Base-by-base conservation (phyloP, 2,329 filamentous ascomycete species). In the Alternaria postmessia region DNA sequence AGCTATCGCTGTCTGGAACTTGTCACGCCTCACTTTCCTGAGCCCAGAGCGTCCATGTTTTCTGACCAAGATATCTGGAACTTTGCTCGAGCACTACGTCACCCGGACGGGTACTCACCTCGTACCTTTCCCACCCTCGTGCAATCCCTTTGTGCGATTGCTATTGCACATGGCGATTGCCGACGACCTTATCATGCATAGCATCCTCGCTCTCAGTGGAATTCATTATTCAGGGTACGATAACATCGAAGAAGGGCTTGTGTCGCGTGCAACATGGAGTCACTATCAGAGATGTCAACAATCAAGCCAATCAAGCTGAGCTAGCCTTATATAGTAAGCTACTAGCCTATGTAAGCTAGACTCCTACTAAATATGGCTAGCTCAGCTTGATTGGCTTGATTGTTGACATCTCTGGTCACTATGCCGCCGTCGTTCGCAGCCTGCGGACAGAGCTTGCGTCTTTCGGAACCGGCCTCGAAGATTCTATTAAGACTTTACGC, bases 401-500 rank as follows among this genome's bases (percentile, higher is more conserved):
- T n/a, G n/a, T n/a, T n/a, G n/a, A n/a, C n/a, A n/a, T n/a, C n/a
- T n/a, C n/a, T n/a, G n/a, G n/a, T 2, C 36, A 38, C 8, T 38
- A 38, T 8, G 36, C 16, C 1, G n/a, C 5, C 0, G 16, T 38
- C 16, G 6, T 38, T 7, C n/a, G n/a, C 6, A 16, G 36, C n/a
- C 16, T 38, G 36, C 16, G 16, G 6, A 7, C 11, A 0, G 36
- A 32, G 30, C 8, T 32, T 12, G 30, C 30, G 3, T 32, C 30
- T 12, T 12, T 32, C 30, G 4, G 11, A 0, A 0, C 3, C 30
- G 9, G 30, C 3, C 24, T 0, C 2, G 24, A 24, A 24, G 30
- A 32, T 32, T 5, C 11, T 32, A 5, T 9, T 0, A 32, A 32
- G 30, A 32, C 8, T 9, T 9, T 9, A 12, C 8, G 30, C 3